Base-by-base conservation (phyloP, 2,329 filamentous ascomycete species). In the Chrysoporthe austroafricana region DNA sequence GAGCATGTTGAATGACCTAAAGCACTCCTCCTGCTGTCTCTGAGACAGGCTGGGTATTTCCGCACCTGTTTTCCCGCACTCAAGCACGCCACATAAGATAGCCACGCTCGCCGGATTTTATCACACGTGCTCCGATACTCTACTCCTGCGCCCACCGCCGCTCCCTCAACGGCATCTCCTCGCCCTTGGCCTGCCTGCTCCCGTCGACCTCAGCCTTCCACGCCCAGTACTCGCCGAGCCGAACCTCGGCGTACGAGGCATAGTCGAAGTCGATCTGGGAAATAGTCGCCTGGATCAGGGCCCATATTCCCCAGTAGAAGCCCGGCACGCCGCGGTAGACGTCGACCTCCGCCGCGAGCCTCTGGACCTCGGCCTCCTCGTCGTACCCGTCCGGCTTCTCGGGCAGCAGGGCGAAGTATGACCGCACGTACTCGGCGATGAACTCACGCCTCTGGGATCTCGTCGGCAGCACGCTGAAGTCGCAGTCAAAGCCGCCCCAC, bases 251-350 rank as follows among this genome's bases (percentile, higher is more conserved):
- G 77, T 98, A 99, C 9, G 86, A 88, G 56, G 93, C 92, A 77
- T 99, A 99, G 80, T 99, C 94, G 76, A 99, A 99, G 76, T 97
- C 92, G 74, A 99, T 99, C 71, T 95, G 88, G 13, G 93, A 97
- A 72, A 99, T 98, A 65, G 88, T 92, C 2, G 94, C 92, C 82
- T 99, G 96, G 72, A 99, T 98, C 71, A 96, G 82, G 8, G 94
- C 91, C 96, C 96, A 99, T 67, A 97, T 93, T 34, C 96, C 96
- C 94, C 91, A 93, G 78, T 86, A 89, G 76, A 99, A 93, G 8
- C 96, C 96, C 0, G 96, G 96, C 16, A 97, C 86, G 56, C 94
- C 96, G 58, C 96, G 88, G 81, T 92, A 99, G 32, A 87, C 78
- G 77, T 99, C 94, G 2, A 99, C 92, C 77, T 98, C 94, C 4